Evolutionary conservation across 2,329 filamentous ascomycete species (phyloP).

Genomic region (Fusarium sp.): DNA sequence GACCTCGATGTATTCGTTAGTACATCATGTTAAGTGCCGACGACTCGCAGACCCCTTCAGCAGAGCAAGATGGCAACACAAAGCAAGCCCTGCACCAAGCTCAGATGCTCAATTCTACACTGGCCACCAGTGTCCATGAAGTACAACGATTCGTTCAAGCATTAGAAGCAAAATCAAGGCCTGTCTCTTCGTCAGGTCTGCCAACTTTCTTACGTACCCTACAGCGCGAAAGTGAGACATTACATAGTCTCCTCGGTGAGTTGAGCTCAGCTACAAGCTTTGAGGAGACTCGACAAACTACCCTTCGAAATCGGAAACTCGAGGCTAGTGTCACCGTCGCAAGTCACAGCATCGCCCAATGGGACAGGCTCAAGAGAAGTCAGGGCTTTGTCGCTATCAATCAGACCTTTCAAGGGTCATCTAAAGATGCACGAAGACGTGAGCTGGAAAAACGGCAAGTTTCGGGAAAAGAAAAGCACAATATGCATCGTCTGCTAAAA

Average conservation of each 20-base stretch:
- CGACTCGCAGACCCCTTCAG: background rate
- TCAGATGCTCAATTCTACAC: constrained; percentile 31
- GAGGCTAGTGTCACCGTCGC: constrained; percentile 39
- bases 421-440: constrained; percentile 38
- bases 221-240: constrained; percentile 22
- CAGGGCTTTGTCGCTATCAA: constrained; percentile 46
- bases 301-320: constrained; percentile 29
- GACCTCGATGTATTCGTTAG: no score
- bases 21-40: constrained; percentile 7
- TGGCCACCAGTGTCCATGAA: constrained; percentile 12
- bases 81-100: constrained; percentile 12
- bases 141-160: constrained; percentile 9
- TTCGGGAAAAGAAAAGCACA: constrained; percentile 41
- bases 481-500: constrained; percentile 47
- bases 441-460: constrained; percentile 38
- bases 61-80: constrained; percentile 9
- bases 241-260: constrained; percentile 18
- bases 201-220: constrained; percentile 24
- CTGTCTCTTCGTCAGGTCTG: constrained; percentile 24
- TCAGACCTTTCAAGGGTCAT: constrained; percentile 48
- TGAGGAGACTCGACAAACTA: constrained; percentile 12
- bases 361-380: constrained; percentile 49
- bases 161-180: constrained; percentile 23
- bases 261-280: constrained; percentile 4
- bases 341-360: constrained; percentile 41